Evolutionary conservation across 768 basidiomycete genomes (phyloP), one percentile per base, ranked within the genome.

Genomic region (Macrolepiota dolichaula): DNA sequence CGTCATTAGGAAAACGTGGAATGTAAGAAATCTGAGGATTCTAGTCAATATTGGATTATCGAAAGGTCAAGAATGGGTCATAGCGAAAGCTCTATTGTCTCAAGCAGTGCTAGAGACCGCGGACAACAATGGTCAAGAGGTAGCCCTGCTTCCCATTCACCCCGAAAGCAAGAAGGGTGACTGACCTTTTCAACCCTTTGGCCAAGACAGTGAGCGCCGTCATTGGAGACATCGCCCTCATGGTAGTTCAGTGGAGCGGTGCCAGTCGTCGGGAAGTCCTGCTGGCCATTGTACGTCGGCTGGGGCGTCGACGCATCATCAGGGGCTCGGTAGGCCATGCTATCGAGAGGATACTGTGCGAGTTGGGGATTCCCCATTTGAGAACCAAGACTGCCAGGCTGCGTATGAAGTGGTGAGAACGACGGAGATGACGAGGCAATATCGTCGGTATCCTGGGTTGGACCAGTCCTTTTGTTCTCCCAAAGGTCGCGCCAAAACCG

Each of bases 401-500:
- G 69, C 17, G 76, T 56, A 51, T 79, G 61, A 6, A 58, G 51
- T 5, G 72, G 57, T 11, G 71, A 64, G 63, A 78, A 76, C 19
- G 79, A 73, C 58, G 85, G 72, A 42, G 84, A 80, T 52, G 81
- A 71, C 9, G 81, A 75, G 0, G 81, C 78, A 32, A 81, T 72
- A 67, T 86, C 85, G 56, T 85, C 85, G 22, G 76, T 68, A 24
- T 83, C 83, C 59, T 77, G 74, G 60, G 73, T 76, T 63, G 84
- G 79, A 63, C 79, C 80, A 44, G 79, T 72, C 74, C 87, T 89
- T 71, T 81, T 82, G 40, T 85, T 75, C 63, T 87, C 84, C 80
- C 82, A 89, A n/a, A 88, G 75, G 13, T 83, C 78, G 68, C 81
- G 79, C 88, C 88, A 89, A 65, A 85, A 81, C 67, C 83, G 87